A percentile compares a stretch with the other conserved stretches of the same genome.
phyloP scores from a whole-genome alignment of 768 basidiomycete species.

The Tubosaeta sp. region DNA sequence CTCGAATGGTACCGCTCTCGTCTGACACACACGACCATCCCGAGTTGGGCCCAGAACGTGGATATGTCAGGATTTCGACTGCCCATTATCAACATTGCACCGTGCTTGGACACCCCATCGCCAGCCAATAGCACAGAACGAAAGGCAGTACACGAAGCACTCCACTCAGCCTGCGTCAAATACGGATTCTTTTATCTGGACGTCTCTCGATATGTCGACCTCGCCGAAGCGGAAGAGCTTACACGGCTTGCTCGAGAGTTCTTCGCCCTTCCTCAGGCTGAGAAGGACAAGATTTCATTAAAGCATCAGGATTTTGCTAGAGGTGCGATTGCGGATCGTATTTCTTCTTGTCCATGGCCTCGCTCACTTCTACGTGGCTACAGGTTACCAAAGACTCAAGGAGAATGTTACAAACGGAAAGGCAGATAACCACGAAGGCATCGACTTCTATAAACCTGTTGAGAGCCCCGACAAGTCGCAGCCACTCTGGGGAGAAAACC shows the following conservation, averaged over 20 bases:
- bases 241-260: constrained; percentile 63
- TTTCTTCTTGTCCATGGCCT: not conserved
- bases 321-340: constrained; percentile 45
- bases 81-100: constrained; percentile 70
- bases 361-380: not conserved
- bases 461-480: constrained; percentile 64
- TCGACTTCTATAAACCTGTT: constrained; percentile 80
- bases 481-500: constrained; percentile 81
- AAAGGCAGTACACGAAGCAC: constrained; percentile 46
- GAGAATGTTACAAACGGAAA: constrained; percentile 87
- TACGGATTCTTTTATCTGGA: constrained; percentile 92
- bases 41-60: not conserved
- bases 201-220: constrained; percentile 54
- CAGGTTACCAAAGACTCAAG: constrained; percentile 76
- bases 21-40: not conserved
- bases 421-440: constrained; percentile 79
- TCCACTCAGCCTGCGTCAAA: constrained; percentile 71
- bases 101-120: constrained; percentile 47
- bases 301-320: constrained; percentile 67
- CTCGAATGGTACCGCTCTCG: not conserved
- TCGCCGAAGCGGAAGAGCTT: constrained; percentile 61
- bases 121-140: constrained; percentile 28
- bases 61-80: constrained; percentile 33
- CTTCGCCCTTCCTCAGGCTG: constrained; percentile 66
- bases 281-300: constrained; percentile 73